Base-by-base conservation (phyloP, 441 rosid genomes). In the Macaranga tanarius region DNA sequence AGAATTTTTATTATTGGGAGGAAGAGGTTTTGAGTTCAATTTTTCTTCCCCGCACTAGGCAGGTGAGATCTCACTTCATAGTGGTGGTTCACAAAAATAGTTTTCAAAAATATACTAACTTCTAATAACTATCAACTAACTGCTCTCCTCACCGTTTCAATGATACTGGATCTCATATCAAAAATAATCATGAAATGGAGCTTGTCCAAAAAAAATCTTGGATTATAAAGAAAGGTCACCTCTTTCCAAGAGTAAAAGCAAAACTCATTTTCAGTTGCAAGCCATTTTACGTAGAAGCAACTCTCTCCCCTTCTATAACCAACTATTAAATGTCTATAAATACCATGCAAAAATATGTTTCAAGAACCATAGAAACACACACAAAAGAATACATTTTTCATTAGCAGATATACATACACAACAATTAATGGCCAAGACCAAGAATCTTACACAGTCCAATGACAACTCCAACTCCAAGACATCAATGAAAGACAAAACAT, bases 201-300 rank as follows among this genome's bases (percentile, higher is more conserved):
- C n/a, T n/a, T n/a, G n/a, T n/a, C n/a, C n/a, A n/a, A n/a, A n/a
- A n/a, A n/a, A 45, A 62, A 56, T 22, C 40, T 76, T 70, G 52
- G 60, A 76, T 56, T 50, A 23, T 45, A 16, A 47, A 63, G 10
- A n/a, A 20, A 58, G 38, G 51, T 57, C 58, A 23, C 58, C 52
- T 44, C 47, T 79, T 78, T 23, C 77, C 50, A 76, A 62, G 84
- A 76, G 83, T 69, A 52, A 23, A 83, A 77, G 85, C 81, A 73
- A 34, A 86, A 74, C 65, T 70, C 70, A 56, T 45, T 40, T 25
- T 51, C 26, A 51, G 23, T 26, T 17, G n/a, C 20, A 48, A 26
- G 45, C 73, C 77, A 73, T 61, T 71, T 78, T 72, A 71, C 87
- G 86, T 86, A 73, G 62, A 84, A 83, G 92, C 83, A 88, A 84